Evolutionary conservation across 2,329 filamentous ascomycete species (phyloP), one percentile per base, ranked within the genome.

Genomic region (Hypoxylon sp.): DNA sequence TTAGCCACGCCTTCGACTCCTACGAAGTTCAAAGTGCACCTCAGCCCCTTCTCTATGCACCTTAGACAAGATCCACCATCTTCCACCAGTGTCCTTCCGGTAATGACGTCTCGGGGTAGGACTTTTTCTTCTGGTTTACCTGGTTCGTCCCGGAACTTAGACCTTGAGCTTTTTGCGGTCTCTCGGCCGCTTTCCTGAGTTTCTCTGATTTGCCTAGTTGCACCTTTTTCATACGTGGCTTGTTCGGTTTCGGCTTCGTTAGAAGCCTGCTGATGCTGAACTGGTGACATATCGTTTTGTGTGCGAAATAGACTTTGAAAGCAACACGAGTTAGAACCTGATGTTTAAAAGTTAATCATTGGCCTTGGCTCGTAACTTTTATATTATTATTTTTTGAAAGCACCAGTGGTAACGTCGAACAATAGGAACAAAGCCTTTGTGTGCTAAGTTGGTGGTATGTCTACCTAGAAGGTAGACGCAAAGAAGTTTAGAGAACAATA

Each of bases 11-110:
- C n/a, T 11, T 73, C 70, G n/a, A 61, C 46, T 1, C 68, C 72
- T 3, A 63, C 0, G 60, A 68, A 76, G 8, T 51, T 66, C 0
- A 77, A 68, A 6, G 76, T 77, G 65, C 76, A 77, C 6, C 51
- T 58, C 0, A 76, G 72, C 1, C 57, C 70, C 20, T 76, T 74
- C 14, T 72, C 66, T 2, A 37, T 46, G 33, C 76, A 77, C 6
- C 72, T 57, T 1, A 77, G 51, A 53, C 76, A 77, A n/a, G 69
- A 48, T 2, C 53, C 63, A 1, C 66, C 68, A 13, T 67, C 50
- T 2, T 74, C 35, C 1, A 64, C 57, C 0, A 77, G 25, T 1
- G 13, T 10, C 2, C 73, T 64, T 5, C 76, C 75, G 0, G 76
- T 77, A 0, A 71, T 30, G 2, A 6, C 0, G 30, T 76, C 74